phyloP scores from a whole-genome alignment of 345 rosid species.

The Ricinus communis region DNA sequence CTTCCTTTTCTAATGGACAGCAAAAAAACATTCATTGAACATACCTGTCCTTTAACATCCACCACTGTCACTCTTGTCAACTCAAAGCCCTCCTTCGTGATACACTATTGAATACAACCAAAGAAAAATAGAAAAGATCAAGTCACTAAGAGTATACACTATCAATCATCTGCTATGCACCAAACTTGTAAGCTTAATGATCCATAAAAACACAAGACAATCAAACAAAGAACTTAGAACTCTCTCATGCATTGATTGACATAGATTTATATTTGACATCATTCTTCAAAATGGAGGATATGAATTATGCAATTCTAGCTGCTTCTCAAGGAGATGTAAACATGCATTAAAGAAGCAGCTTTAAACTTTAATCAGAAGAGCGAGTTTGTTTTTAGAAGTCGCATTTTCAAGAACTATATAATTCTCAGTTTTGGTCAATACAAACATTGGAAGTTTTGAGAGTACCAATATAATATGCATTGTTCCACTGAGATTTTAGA shows the following conservation, averaged over 20 bases:
- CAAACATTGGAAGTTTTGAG: no score
- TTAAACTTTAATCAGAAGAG: not conserved
- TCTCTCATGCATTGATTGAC: not conserved
- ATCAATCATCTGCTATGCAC: constrained; percentile 1
- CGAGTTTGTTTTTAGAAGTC: not conserved
- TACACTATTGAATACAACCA: constrained; percentile 46
- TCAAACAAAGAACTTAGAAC: not conserved
- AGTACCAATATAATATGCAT: no score
- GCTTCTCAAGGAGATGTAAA: not conserved
- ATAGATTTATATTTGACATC: not conserved
- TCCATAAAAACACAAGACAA: not conserved
- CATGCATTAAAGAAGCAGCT: not conserved
- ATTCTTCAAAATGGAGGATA: not conserved
- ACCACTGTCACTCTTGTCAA: constrained; percentile 86
- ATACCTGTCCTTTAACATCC: constrained; percentile 81
- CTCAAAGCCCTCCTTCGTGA: constrained; percentile 82
- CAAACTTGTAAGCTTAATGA: not conserved
- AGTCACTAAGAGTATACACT: not conserved
- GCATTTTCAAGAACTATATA: no score
- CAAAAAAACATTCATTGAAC: not conserved
- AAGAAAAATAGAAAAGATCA: not conserved
- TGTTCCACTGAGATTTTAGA: no score
- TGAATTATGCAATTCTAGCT: not conserved
- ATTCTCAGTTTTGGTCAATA: no score
- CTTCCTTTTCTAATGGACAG: not conserved